Base-by-base conservation (phyloP, 805 yeast species). In the Starmerella tilneyi region DNA sequence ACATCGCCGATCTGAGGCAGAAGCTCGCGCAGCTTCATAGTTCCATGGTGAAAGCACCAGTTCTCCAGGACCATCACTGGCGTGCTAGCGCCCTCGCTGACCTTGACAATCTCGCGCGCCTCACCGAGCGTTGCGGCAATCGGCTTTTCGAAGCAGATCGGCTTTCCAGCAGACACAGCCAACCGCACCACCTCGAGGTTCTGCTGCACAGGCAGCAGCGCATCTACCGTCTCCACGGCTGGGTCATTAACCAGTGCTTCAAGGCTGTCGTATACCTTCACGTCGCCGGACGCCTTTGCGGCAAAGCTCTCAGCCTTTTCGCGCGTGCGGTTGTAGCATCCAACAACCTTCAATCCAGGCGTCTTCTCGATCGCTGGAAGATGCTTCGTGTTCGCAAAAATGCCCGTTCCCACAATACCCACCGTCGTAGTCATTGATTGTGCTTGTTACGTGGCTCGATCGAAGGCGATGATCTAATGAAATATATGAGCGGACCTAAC, bases 111-210 rank as follows among this genome's bases (percentile, higher is more conserved):
- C 62, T 83, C 79, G 49, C 69, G 71, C 19, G 96, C 96, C 61
- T 85, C 94, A 9, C 69, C 74, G 56, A 89, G 63, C 49, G 74
- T 79, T 31, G 94, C 94, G 27, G 96, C 92, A 60, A 89, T 79
- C 52, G 97, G 97, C 66, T 89, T 89, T 63, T 89, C 97, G 57
- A 89, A 64, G 30, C 76, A 70, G 37, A 88, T 70, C 47, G 95
- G 92, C 66, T 88, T 89, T 41, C 77, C 75, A 55, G 81, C 73
- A 40, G 74, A 71, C 44, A 84, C 68, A 2, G 94, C 94, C 54
- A 73, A 70, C 57, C 76, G 70, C 27, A 86, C 80, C 2, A 78
- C 78, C 31, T 70, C 76, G 37, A 77, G 67, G 62, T 85, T 89
- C 68, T 64, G 73, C 61, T 85, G 89, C 1, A 79, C 94, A n/a